These are phyloP conservation scores for Dianthus caryophyllus DNA, from an alignment of 148 eudicot genomes.

Conservation along the genomic window DNA sequence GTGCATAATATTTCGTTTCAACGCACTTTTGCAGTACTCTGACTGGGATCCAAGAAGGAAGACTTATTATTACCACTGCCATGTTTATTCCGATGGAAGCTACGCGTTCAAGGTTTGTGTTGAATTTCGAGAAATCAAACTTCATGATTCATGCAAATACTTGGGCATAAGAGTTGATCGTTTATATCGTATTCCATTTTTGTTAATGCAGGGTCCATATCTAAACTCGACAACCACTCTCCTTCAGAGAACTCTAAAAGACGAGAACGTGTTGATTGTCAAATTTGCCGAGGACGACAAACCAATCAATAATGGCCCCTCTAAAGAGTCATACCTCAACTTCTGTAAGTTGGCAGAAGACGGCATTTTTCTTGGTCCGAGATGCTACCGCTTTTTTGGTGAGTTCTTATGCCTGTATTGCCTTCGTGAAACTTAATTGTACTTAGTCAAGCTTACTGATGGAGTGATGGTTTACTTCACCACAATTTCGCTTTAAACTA, in stretches of 20 bases:
- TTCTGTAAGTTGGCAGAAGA: constrained; percentile 31
- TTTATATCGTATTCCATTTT: neutral
- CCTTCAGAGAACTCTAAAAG: constrained; percentile 54
- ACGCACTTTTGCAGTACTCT: constrained; percentile 15
- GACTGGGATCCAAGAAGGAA: constrained; percentile 59
- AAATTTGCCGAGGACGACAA: constrained; percentile 40
- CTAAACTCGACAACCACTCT: constrained; percentile 43
- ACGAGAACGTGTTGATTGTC: constrained; percentile 63
- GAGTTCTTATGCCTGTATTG: constrained; percentile 8
- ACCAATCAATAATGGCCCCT: neutral
- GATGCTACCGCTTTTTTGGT: constrained; percentile 57
- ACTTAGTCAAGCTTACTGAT: constrained; percentile 1
- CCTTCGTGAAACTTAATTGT: neutral
- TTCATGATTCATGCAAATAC: neutral
- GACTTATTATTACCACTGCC: constrained; percentile 44
- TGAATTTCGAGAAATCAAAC: neutral
- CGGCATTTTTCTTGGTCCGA: constrained; percentile 54
- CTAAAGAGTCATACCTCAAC: neutral
- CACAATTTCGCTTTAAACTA: neutral
- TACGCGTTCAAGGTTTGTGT: constrained; percentile 51
- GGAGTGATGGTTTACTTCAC: neutral
- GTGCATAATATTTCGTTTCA: too few species aligned
- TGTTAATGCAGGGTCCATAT: constrained; percentile 51
- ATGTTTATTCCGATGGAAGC: constrained; percentile 46
- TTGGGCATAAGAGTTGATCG: neutral